Evolutionary conservation across 1,284 basidiomycete species (phyloP), one percentile per base, ranked within the genome.

Genomic region (Malassezia cuniculi): DNA sequence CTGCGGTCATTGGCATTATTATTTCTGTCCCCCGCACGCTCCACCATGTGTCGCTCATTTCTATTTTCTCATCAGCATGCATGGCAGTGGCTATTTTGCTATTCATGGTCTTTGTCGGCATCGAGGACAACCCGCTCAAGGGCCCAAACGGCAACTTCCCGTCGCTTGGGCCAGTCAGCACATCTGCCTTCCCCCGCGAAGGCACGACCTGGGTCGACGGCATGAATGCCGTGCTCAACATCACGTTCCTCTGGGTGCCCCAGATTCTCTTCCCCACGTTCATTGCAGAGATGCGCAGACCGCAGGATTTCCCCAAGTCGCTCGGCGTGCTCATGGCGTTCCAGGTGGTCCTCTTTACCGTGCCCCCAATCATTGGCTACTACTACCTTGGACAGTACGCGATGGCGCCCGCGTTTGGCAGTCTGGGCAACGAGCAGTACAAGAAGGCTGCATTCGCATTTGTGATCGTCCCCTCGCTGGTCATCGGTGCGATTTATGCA

Each of bases 241-340:
- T 70, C 32, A 29, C 71, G 11, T 78, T 78, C 61, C 76, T 77
- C 2, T 76, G 75, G 57, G 73, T 79, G 31, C 78, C 78, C 0
- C 78, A 81, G 52, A 74, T 74, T 26, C 60, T 73, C 32, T 67
- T 64, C 32, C 65, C 65, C 1, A 48, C 70, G 54, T 76, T 76
- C 50, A 75, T 76, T 39, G 73, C 73, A 3, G 75, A 76, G 55
- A 76, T 77, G 75, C 70, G 71, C 52, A 68, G 74, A 18, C 76
- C 76, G 0, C 71, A 73, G 41, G 78, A 80, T 44, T 81, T 81
- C 68, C 76, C 76, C 17, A 79, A 78, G 47, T 66, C 69, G 2
- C 58, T 70, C 9, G 64, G 70, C 27, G 63, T 70, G 4, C 64
- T 72, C 5, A 73, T 73, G 35, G 69, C 72, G 12, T 70, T 74